A percentile compares a stretch with the other conserved stretches of the same genome.
These are phyloP conservation scores for Fraxinus angustifolia DNA, from an alignment of 305 asterid genomes.

Conservation along the genomic window DNA sequence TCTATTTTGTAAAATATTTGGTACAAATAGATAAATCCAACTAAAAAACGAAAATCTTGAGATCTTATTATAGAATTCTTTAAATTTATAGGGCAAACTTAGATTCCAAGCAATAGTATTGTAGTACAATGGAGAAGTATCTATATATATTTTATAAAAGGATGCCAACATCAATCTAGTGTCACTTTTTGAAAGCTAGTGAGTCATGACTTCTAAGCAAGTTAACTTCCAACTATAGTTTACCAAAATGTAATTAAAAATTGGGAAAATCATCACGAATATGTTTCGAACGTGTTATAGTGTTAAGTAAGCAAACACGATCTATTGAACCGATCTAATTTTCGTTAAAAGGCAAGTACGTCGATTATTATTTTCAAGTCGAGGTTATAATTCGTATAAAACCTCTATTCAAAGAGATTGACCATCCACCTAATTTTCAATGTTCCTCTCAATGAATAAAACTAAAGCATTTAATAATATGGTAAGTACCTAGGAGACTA, in stretches of 20 bases:
- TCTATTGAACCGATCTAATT: background rate
- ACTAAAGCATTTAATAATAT: background rate
- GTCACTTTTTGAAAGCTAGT: background rate
- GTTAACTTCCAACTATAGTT: background rate
- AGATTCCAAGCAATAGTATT: background rate
- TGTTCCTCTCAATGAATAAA: background rate
- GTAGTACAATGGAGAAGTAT: background rate
- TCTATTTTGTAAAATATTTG: no score
- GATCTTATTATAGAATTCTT: background rate
- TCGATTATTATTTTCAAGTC: background rate
- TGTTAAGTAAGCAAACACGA: background rate
- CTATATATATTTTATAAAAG: background rate
- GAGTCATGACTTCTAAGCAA: background rate
- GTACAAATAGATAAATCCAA: no score
- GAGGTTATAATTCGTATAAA: background rate
- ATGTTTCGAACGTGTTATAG: background rate
- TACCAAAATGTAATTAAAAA: background rate
- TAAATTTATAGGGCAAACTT: background rate
- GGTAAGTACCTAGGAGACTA: background rate
- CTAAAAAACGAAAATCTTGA: background rate
- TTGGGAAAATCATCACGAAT: background rate
- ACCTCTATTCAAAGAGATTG: background rate
- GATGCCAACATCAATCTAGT: background rate
- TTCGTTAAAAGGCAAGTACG: no score
- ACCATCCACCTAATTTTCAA: background rate